Conservation (phyloP, 1,284 basidiomycete genomes). For the Boletus smithii region DNA sequence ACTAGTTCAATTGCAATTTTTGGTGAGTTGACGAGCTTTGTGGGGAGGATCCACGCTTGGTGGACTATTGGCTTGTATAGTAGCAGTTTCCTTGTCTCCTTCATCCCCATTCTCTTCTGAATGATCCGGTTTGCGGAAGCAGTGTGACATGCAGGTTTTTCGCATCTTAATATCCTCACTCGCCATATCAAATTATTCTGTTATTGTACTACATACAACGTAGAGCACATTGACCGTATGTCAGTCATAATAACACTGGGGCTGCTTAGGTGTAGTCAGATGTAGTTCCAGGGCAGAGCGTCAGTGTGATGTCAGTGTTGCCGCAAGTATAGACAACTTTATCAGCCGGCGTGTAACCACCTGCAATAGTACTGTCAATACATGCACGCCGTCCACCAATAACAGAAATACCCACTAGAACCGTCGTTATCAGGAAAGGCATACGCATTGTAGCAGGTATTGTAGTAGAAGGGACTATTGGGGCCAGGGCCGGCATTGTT, state of each 20-base stretch:
- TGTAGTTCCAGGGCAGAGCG: slow-evolving; percentile 31
- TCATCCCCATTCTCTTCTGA: too few species aligned
- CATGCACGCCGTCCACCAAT: not conserved
- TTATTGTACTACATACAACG: slow-evolving; percentile 3
- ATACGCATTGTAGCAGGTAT: slow-evolving; percentile 25
- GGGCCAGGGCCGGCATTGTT: slow-evolving; percentile 25
- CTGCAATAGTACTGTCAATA: not conserved
- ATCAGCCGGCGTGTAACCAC: slow-evolving; percentile 1
- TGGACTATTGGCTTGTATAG: not conserved
- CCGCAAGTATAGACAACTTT: slow-evolving; percentile 24
- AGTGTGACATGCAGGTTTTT: not conserved
- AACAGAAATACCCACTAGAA: slow-evolving; percentile 6
- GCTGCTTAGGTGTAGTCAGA: slow-evolving; percentile 12
- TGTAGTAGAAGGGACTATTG: slow-evolving; percentile 23
- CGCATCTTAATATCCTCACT: not conserved
- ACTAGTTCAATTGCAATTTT: not conserved
- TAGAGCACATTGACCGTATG: not conserved
- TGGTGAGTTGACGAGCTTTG: not conserved
- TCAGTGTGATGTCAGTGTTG: slow-evolving; percentile 33
- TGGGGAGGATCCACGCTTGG: not conserved
- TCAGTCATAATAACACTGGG: not conserved
- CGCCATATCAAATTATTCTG: not conserved
- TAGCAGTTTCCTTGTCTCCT: not conserved
- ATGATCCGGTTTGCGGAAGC: not conserved
- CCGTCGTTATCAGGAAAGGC: slow-evolving; percentile 26